Evolutionary conservation across 371 early-diverging fungal species (phyloP).

Genomic region (Homolaphlyctis polyrhiza): DNA sequence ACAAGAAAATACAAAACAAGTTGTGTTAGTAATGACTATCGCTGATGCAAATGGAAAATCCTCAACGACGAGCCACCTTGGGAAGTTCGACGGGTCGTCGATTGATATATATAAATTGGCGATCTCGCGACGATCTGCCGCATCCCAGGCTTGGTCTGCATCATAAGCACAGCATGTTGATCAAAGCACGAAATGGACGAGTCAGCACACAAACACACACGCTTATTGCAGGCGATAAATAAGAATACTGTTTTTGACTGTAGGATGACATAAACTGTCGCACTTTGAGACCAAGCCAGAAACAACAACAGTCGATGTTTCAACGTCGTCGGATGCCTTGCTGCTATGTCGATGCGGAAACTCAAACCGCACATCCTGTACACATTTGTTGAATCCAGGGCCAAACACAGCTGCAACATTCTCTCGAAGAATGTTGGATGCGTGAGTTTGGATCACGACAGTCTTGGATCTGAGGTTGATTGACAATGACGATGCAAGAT

Average conservation of each 20-base stretch:
- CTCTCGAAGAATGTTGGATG: slow-evolving; percentile 53
- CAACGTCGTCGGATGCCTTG: neutral
- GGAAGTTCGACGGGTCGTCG: slow-evolving; percentile 82
- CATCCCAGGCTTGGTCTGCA: slow-evolving; percentile 59
- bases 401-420: slow-evolving; percentile 78
- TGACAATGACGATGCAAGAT: neutral
- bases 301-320: slow-evolving; percentile 2
- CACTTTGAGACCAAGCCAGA: slow-evolving; percentile 16
- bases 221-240: too few relatives aligned
- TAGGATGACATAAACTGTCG: neutral
- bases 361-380: slow-evolving; percentile 41
- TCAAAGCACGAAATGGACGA: neutral
- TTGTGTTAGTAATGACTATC: too few relatives aligned
- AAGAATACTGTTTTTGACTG: neutral
- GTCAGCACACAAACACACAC: slow-evolving; percentile 28
- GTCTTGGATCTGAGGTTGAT: slow-evolving; percentile 19
- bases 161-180: slow-evolving; percentile 13
- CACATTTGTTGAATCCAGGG: slow-evolving; percentile 46
- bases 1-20: neutral
- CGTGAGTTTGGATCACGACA: slow-evolving; percentile 50
- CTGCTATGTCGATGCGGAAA: slow-evolving; percentile 1
- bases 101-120: slow-evolving; percentile 85
- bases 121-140: slow-evolving; percentile 71
- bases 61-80: slow-evolving; percentile 45
- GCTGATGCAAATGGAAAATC: slow-evolving; percentile 3